A percentile compares a stretch with the other conserved stretches of the same genome.
These are phyloP conservation scores for Penicillium sp. DNA, from an alignment of 2,329 filamentous ascomycete species.

Conservation along the genomic window DNA sequence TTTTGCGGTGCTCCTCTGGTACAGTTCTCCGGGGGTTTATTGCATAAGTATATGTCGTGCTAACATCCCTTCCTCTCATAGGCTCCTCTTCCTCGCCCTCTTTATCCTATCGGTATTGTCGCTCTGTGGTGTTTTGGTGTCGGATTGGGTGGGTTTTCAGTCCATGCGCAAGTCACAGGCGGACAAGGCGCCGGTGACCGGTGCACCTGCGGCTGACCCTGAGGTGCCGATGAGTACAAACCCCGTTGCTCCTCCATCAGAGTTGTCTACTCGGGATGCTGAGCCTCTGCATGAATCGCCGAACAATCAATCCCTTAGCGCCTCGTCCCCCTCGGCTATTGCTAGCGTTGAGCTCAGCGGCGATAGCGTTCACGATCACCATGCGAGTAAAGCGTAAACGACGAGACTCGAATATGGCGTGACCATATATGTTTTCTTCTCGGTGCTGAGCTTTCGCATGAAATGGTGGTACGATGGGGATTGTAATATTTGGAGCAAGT, in stretches of 20 bases:
- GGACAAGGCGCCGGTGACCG: background rate
- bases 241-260: constrained; percentile 6
- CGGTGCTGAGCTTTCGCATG: background rate
- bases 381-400: background rate
- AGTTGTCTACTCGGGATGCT: constrained; percentile 17
- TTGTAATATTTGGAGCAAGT: background rate
- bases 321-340: constrained; percentile 6
- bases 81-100: constrained; percentile 31
- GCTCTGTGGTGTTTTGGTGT: constrained; percentile 26
- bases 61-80: constrained; percentile 1
- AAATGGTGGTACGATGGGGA: background rate
- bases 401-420: background rate
- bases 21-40: background rate
- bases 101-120: constrained; percentile 30
- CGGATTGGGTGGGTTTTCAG: constrained; percentile 30
- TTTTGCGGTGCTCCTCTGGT: constrained; percentile 32
- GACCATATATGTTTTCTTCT: background rate
- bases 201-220: constrained; percentile 3
- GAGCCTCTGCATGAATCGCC: constrained; percentile 19
- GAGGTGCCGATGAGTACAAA: constrained; percentile 18
- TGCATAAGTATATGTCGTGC: background rate
- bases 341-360: constrained; percentile 12
- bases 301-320: constrained; percentile 13
- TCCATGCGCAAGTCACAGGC: constrained; percentile 11
- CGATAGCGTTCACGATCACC: constrained; percentile 1